Evolutionary conservation across 805 yeast genomes (phyloP), one percentile per base, ranked within the genome.

Genomic region (Pichia ethanolica): DNA sequence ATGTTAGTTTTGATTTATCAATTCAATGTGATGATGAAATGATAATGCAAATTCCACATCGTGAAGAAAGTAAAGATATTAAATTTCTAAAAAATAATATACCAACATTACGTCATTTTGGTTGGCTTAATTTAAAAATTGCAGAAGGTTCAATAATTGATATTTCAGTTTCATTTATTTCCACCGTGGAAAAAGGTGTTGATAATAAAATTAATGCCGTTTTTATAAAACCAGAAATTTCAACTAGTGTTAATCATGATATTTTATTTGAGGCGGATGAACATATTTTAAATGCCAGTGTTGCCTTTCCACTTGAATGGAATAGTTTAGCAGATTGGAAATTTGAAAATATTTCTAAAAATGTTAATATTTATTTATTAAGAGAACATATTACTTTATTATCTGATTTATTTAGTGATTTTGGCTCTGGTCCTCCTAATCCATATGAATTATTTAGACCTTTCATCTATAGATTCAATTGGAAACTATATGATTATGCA

Each of bases 221-320:
- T 20, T 64, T 91, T 33, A 62, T 64, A 0, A 68, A 71, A 14
- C 80, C 86, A 1, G 95, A 86, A 56, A 63, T 89, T 3, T 68
- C 90, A 42, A 73, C 97, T 0, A 86, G 96, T 50, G 90, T 93
- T 1, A 93, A 91, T 56, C 99, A 93, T 63, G 95, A 88, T 56
- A 70, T 89, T 10, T 64, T 89, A 20, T 77, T 86, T 54, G 71
- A 74, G 11, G 85, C 95, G 0, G 75, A 78, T 26, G 66, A 67
- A 9, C 89, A 86, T 58, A 62, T 61, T 3, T 42, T 89, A 6
- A 65, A 68, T 9, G 80, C 83, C 2, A 76, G 77, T 26, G 67
- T 86, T 34, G 81, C 86, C 0, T 81, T 76, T 53, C 97, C 98
- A 0, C 65, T 87, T 38, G 68, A 77, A 50, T 91, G 97, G 97